These are phyloP conservation scores for Favolaschia claudopus DNA, from an alignment of 768 basidiomycete genomes.

Conservation along the genomic window DNA sequence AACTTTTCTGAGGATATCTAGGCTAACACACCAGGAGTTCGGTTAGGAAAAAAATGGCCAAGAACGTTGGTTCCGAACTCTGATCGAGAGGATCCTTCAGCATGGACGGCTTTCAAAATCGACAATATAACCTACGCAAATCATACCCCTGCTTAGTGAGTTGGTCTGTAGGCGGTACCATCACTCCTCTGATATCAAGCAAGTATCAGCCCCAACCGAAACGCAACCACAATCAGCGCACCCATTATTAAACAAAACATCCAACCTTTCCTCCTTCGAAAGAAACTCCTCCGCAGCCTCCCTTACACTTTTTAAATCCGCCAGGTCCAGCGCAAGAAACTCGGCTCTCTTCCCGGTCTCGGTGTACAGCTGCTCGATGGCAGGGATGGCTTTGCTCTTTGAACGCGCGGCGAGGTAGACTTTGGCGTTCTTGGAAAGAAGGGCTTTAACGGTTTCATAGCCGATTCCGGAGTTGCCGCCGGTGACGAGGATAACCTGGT, in stretches of 20 bases:
- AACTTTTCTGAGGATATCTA: no score
- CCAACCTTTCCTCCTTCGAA: constrained; percentile 20
- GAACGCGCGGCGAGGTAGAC: constrained; percentile 40
- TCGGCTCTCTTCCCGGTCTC: constrained; percentile 3
- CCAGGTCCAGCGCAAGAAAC: constrained; percentile 53
- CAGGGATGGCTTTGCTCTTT: constrained; percentile 30
- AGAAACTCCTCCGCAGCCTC: constrained; percentile 47
- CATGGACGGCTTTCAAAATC: no score
- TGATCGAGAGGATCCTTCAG: background rate
- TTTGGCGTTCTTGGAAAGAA: constrained; percentile 37
- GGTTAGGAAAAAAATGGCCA: constrained; percentile 41
- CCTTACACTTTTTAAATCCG: constrained; percentile 45
- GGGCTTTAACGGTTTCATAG: constrained; percentile 32
- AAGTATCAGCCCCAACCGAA: background rate
- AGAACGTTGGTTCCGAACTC: no score
- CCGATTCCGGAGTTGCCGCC: constrained; percentile 31
- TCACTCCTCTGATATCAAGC: constrained; percentile 46
- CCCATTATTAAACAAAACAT: constrained; percentile 32
- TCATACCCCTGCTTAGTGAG: constrained; percentile 47
- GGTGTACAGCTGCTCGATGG: constrained; percentile 34
- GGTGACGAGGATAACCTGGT: constrained; percentile 9
- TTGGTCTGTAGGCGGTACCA: constrained; percentile 39
- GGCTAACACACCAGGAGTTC: constrained; percentile 33
- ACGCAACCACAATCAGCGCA: background rate
- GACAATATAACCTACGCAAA: constrained; percentile 30